Base-by-base conservation (phyloP, 495 filamentous ascomycete genomes). In the Evansstolkia leycettana region DNA sequence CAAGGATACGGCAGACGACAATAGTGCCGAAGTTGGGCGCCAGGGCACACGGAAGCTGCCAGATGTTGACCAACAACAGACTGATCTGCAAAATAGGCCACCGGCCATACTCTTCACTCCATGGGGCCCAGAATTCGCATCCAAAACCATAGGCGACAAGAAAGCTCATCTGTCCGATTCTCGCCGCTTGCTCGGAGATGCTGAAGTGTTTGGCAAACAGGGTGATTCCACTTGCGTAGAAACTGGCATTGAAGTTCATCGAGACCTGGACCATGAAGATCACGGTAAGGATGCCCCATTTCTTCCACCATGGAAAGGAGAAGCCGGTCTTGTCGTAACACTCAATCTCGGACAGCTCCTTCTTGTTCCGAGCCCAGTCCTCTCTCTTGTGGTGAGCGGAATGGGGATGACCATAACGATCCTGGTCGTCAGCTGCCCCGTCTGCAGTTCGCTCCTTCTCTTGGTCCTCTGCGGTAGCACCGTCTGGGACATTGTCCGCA, bases 231-330 rank as follows among this genome's bases (percentile, higher is more conserved):
- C 79, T 78, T 13, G 70, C 67, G 54, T 81, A 82, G 7, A 82
- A 58, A 24, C 67, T 72, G 7, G 78, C 73, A 58, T 82, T 82
- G 63, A 82, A 76, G 59, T 84, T 84, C 76, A 84, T 84, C 0
- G 78, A 81, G 2, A 73, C 70, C 47, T 84, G 79, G 13, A 84
- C 72, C 26, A 70, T 52, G 55, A 82, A 81, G 49, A 84, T 75
- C 46, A 81, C 63, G 19, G 57, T 66, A 34, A 84, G 64, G 50
- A 82, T 77, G 41, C 48, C 67, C 78, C 78, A 84, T 52, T 82
- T 84, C 62, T 73, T 81, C 62, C 64, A 62, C 4, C 25, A 33
- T 0, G 76, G 52, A 41, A 67, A 83, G 18, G 46, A 52, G 45
- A 63, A 82, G 29, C 75, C 78, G 0, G 80, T 66, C 36, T 77